Evolutionary conservation across 768 basidiomycete species (phyloP), one percentile per base, ranked within the genome.

Genomic region (Russula virescens): DNA sequence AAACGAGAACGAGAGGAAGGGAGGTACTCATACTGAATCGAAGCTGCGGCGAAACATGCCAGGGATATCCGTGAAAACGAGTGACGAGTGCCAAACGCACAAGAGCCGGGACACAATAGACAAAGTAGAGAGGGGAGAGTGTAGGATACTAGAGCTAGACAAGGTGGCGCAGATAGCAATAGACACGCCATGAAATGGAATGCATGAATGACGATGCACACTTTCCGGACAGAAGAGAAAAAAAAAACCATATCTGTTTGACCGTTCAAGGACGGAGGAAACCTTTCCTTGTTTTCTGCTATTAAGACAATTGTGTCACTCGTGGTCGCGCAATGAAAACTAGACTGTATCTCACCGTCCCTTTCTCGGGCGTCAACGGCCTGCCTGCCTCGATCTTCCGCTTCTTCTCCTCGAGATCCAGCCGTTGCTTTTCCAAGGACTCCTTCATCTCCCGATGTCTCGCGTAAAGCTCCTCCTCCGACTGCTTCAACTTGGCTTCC

Each of bases 371-470:
- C 42, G 95, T 97, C 75, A 97, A 78, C 59, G 95, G 94, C 71
- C 96, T 83, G 52, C 96, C 96, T 67, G 85, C 89, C 79, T 98
- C 95, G 75, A 98, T 85, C 72, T 88, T 86, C 79, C 91, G 83
- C 85, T 96, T 97, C 87, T 97, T 98, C 73, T 98, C 97, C 78
- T 99, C 97, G 68, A 99, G 82, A 71, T 99, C 97, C 61, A 78
- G 69, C 67, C 96, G 85, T 75, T 98, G 97, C 79, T 96, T 97
- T 79, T 98, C 97, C 69, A 98, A 79, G 19, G 96, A 90, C 69
- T 99, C 97, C 80, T 98, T 99, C 97, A 99, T 98, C 76, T 99
- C 97, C 75, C 93, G 89, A 81, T 99, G 97, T 63, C 96, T 87
- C 62, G 95, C 90, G 73, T 99, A 99, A 19, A 99, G 84, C 79